Percentiles rank a stretch among this genome's conserved stretches.
Conservation (phyloP, 1,284 basidiomycete genomes). For the Ceratobasidium theobromae region DNA sequence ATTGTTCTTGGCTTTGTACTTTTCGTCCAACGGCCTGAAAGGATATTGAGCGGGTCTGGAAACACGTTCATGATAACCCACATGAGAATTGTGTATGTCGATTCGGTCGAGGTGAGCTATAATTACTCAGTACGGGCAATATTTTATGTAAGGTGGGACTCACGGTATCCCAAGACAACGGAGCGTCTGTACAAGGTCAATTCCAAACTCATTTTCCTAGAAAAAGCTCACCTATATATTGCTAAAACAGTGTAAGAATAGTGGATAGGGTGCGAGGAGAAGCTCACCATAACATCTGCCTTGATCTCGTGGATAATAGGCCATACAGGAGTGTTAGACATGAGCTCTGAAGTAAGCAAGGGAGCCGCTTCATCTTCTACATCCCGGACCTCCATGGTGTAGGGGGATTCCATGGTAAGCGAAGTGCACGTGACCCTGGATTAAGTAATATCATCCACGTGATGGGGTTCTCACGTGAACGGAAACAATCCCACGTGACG, state of each 20-base stretch:
- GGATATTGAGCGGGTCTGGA: neutral
- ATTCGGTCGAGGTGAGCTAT: conserved; percentile 76
- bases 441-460: conserved; percentile 6
- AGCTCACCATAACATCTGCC: conserved; percentile 30
- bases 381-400: conserved; percentile 23
- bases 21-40: conserved; percentile 64
- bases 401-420: neutral
- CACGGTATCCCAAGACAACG: conserved; percentile 72
- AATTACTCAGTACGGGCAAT: neutral
- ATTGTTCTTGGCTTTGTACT: conserved; percentile 69
- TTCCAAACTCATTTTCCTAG: neutral
- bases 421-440: neutral
- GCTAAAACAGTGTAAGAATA: conserved; percentile 45
- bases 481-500: conserved; percentile 24
- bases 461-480: neutral
- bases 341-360: conserved; percentile 29
- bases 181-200: conserved; percentile 57
- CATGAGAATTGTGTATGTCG: conserved; percentile 79
- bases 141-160: conserved; percentile 38
- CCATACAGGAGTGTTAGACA: conserved; percentile 30
- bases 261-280: neutral
- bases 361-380: conserved; percentile 27
- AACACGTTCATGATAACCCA: conserved; percentile 38
- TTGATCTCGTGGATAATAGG: conserved; percentile 34
- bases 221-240: conserved; percentile 61